Conservation (phyloP, 352 stramenopile species). For the Globisporangium canariense region DNA sequence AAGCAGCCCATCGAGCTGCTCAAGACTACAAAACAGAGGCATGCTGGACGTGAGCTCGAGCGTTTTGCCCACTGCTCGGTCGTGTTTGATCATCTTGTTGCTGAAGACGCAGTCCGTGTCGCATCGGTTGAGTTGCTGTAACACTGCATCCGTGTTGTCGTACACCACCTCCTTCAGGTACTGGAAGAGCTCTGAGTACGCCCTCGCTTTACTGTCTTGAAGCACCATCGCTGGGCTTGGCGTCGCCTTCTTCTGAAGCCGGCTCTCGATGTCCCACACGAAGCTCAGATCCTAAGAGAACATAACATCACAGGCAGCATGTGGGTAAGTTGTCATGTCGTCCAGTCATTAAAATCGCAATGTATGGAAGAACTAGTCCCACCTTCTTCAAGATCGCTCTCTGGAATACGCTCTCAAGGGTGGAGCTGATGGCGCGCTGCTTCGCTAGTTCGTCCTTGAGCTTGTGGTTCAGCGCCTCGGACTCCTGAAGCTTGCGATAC, state of each 20-base stretch:
- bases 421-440: neutral
- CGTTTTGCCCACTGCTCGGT: neutral
- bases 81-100: constrained; percentile 10
- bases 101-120: constrained; percentile 10
- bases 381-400: neutral
- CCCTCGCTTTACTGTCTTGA: neutral
- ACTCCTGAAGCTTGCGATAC: constrained; percentile 1
- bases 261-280: neutral
- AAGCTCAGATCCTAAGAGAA: constrained; percentile 5
- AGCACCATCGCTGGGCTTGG: neutral
- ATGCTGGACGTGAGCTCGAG: constrained; percentile 10
- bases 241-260: neutral
- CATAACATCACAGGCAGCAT: neutral
- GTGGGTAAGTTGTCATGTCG: neutral
- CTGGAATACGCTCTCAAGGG: constrained; percentile 2
- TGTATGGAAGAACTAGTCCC: neutral
- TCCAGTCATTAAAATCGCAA: neutral
- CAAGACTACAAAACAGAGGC: neutral
- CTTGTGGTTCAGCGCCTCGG: constrained; percentile 4
- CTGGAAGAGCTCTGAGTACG: constrained; percentile 5
- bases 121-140: neutral
- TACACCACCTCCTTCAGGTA: constrained; percentile 5
- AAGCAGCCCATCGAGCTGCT: neutral
- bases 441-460: neutral
- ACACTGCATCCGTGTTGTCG: neutral